These are phyloP conservation scores for Neospermospora avenae DNA, from an alignment of 2,329 filamentous ascomycete genomes.

Conservation along the genomic window DNA sequence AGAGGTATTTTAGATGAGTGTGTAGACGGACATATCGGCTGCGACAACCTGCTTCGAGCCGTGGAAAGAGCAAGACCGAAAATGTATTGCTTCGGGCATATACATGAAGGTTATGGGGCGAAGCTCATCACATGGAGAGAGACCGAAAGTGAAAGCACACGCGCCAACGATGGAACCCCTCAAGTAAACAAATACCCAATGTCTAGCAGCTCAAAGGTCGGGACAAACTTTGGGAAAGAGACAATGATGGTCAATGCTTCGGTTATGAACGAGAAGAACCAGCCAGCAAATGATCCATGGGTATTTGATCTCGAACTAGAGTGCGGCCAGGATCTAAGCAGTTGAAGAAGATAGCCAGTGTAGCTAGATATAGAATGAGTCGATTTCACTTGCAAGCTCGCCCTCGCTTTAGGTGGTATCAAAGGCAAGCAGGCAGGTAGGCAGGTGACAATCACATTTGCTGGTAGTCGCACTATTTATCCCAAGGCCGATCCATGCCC, in stretches of 20 bases:
- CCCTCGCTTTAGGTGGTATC: too few species aligned
- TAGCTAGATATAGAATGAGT: too few species aligned
- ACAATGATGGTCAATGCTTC: conserved; percentile 56
- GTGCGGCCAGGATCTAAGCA: too few species aligned
- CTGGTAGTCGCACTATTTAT: too few species aligned
- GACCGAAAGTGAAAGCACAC: conserved; percentile 12
- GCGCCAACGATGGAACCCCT: not conserved
- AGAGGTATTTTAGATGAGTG: conserved; percentile 44
- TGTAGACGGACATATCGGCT: conserved; percentile 39
- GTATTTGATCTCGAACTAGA: conserved; percentile 41
- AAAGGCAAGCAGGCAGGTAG: too few species aligned
- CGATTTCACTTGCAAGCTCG: too few species aligned
- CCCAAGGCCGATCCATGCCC: not conserved
- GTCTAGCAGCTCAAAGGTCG: too few species aligned
- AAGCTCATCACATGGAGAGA: conserved; percentile 50
- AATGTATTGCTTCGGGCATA: conserved; percentile 60
- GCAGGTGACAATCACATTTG: too few species aligned
- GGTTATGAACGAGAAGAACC: conserved; percentile 43
- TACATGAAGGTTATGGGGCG: conserved; percentile 54
- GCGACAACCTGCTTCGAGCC: conserved; percentile 50
- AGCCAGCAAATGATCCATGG: conserved; percentile 50
- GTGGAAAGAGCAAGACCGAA: conserved; percentile 47
- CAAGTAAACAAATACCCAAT: too few species aligned
- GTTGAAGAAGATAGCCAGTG: too few species aligned
- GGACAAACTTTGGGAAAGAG: conserved; percentile 32